phyloP scores from a whole-genome alignment of 257 asterid genomes.

The Salvia rosmarinus region DNA sequence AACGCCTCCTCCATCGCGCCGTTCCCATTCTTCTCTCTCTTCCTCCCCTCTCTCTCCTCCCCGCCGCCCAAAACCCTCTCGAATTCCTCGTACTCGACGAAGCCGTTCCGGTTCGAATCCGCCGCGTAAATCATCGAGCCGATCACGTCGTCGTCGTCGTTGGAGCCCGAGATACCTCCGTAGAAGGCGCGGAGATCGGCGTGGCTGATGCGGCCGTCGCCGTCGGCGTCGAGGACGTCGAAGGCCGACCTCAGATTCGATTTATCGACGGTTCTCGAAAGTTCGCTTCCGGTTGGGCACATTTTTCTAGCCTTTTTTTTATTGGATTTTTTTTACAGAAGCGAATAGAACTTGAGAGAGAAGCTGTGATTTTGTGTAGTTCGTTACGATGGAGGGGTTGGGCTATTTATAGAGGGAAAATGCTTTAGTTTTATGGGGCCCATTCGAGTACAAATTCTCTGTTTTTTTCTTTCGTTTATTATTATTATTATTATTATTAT shows the following conservation, averaged over 20 bases:
- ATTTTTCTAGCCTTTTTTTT: constrained; percentile 11
- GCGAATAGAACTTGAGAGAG: neutral
- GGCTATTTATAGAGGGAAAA: constrained; percentile 25
- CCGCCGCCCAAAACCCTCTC: constrained; percentile 61
- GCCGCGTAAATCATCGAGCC: constrained; percentile 78
- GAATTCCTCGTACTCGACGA: constrained; percentile 82
- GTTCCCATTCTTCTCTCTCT: neutral
- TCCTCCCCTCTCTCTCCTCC: neutral
- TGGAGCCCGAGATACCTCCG: constrained; percentile 44
- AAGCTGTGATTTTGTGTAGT: neutral
- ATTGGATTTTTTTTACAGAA: neutral
- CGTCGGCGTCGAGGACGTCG: constrained; percentile 76
- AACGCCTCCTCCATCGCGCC: constrained; percentile 79
- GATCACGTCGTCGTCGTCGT: constrained; percentile 55
- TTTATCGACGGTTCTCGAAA: constrained; percentile 9
- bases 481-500: too few relatives aligned
- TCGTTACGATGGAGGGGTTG: neutral
- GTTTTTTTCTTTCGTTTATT: too few relatives aligned
- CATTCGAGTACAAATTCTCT: neutral
- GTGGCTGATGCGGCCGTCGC: constrained; percentile 79
- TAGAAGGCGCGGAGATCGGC: constrained; percentile 68
- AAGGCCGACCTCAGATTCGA: constrained; percentile 72
- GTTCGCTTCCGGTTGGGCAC: constrained; percentile 73
- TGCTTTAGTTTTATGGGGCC: neutral
- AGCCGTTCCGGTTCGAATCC: constrained; percentile 68